Evolutionary conservation across 345 rosid species (phyloP), one percentile per base, ranked within the genome.

Genomic region (Lepidium sativum): DNA sequence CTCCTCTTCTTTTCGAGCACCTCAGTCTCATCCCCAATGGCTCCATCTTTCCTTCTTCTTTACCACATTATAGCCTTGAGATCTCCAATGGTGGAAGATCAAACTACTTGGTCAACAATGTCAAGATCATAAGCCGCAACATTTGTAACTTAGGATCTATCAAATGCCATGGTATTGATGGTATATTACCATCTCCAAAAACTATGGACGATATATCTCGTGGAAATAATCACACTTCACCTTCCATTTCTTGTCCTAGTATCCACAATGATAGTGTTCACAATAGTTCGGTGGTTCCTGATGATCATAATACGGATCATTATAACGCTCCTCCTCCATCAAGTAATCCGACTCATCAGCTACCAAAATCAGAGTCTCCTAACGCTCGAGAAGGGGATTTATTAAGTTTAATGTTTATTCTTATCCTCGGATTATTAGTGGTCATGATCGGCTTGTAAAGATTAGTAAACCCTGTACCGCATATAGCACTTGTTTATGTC

Each of bases 161-260:
- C 52, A 71, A 88, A 27, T 88, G 98, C 63, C 98, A 91, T 61
- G 96, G 94, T 17, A 75, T 88, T 7, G 87, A 82, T 41, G 84
- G 84, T 5, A 82, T 86, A 51, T 34, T 91, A 52, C 49, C 17
- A 11, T 58, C 61, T 8, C 38, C 35, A 14, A 50, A 35, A 20
- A 29, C n/a, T 18, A 10, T 49, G 8, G 29, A 67, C 1, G 63
- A 72, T 29, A 63, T 60, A 27, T 54, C 72, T 53, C 42, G 58
- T 3, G 43, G 16, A n/a, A 57, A n/a, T 7, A 72, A 60, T n/a
- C 66, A 77, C 39, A 49, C 67, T 10, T 18, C 45, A 6, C 76
- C 79, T 11, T 27, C 39, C 21, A 60, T 58, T 42, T 21, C 74
- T 47, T 84, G 84, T 54, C 75, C 85, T 34, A 76, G 58, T 38